phyloP scores from a whole-genome alignment of 257 asterid genomes.

The Ballota nigra region DNA sequence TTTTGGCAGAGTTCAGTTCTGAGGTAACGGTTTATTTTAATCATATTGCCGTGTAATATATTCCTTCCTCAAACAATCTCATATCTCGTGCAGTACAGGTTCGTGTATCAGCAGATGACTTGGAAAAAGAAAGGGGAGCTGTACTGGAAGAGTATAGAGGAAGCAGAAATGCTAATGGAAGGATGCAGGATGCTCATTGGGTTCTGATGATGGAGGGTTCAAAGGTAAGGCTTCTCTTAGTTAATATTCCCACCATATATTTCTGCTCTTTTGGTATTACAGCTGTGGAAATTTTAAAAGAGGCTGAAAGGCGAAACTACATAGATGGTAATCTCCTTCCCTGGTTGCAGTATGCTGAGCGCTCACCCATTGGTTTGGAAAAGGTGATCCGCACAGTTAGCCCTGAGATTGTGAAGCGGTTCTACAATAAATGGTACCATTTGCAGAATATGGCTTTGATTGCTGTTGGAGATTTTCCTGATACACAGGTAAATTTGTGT shows the following conservation, averaged over 20 bases:
- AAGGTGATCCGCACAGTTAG: constrained; percentile 81
- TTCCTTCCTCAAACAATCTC: constrained; percentile 16
- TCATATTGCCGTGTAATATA: background rate
- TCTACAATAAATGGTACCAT: constrained; percentile 85
- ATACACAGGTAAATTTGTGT: constrained; percentile 58
- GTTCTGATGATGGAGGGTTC: constrained; percentile 97
- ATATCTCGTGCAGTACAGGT: constrained; percentile 47
- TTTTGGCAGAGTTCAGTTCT: constrained; percentile 89
- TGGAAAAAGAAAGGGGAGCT: constrained; percentile 97
- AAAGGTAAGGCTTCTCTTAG: constrained; percentile 45
- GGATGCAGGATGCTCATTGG: constrained; percentile 99
- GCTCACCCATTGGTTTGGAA: constrained; percentile 85
- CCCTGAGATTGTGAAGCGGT: constrained; percentile 70
- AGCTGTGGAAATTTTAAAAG: background rate
- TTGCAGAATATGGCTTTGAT: constrained; percentile 89
- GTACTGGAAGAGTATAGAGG: constrained; percentile 89
- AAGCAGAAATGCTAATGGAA: constrained; percentile 83
- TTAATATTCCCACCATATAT: background rate
- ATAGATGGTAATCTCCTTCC: constrained; percentile 17
- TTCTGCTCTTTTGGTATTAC: constrained; percentile 8
- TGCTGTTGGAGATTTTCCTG: constrained; percentile 94
- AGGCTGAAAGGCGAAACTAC: constrained; percentile 5
- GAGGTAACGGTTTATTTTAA: constrained; percentile 52
- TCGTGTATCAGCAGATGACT: constrained; percentile 70
- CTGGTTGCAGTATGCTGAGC: constrained; percentile 78